phyloP scores from a whole-genome alignment of 108 stramenopile species.

The Cylindrotheca fusiformis region DNA sequence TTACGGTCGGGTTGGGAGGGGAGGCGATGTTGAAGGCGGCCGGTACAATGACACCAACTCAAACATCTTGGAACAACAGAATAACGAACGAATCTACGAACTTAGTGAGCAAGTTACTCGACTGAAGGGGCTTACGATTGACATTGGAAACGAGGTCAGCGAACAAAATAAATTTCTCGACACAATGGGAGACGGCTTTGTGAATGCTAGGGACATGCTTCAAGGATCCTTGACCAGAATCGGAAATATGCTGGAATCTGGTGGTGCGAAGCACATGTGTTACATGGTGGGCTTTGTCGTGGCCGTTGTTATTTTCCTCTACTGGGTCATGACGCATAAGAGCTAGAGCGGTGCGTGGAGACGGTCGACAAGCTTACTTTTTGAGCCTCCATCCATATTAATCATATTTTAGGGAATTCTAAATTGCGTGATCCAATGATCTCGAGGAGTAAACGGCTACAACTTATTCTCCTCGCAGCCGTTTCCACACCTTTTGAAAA shows the following conservation, averaged over 20 bases:
- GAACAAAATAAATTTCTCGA: constrained; percentile 86
- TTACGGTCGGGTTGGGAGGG: constrained; percentile 45
- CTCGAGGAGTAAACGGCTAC: not conserved
- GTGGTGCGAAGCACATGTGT: constrained; percentile 85
- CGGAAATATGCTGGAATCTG: constrained; percentile 84
- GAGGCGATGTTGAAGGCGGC: constrained; percentile 59
- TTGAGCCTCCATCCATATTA: not conserved
- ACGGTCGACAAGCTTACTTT: not conserved
- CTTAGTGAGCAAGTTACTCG: constrained; percentile 81
- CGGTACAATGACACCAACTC: constrained; percentile 68
- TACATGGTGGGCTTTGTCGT: constrained; percentile 86
- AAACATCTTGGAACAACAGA: constrained; percentile 81
- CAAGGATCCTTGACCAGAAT: constrained; percentile 63
- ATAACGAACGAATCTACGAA: constrained; percentile 82
- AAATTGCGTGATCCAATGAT: no score
- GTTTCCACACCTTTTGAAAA: constrained; percentile 44
- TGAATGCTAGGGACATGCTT: constrained; percentile 70
- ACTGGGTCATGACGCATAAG: constrained; percentile 75
- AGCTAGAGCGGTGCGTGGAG: constrained; percentile 31
- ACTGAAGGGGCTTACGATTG: constrained; percentile 85
- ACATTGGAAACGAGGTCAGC: constrained; percentile 86
- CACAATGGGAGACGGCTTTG: constrained; percentile 83
- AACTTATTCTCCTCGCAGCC: constrained; percentile 36
- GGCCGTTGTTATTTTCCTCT: constrained; percentile 78
- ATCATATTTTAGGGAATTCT: no score